Evolutionary conservation across 768 basidiomycete genomes (phyloP).

Genomic region (Hydnum rufescens): DNA sequence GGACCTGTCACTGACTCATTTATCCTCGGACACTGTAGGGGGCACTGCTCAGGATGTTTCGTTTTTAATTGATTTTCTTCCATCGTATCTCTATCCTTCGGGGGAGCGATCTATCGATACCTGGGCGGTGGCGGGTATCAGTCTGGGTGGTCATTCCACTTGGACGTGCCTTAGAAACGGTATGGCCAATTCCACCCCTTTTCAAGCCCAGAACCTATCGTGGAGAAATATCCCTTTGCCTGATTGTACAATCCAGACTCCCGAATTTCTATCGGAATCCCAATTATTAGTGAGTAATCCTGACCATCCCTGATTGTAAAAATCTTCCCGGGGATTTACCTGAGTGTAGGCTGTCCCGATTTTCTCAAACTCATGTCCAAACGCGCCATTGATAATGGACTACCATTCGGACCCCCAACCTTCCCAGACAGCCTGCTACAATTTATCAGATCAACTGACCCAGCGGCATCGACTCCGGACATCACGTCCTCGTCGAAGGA

Average conservation of each 20-base stretch:
- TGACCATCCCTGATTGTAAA: neutral
- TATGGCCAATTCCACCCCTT: slow-evolving; percentile 25
- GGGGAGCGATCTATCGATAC: slow-evolving; percentile 38
- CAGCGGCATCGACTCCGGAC: slow-evolving; percentile 26
- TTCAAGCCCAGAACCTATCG: neutral
- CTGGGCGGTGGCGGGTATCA: slow-evolving; percentile 59
- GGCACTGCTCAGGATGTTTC: slow-evolving; percentile 63
- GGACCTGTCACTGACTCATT: neutral
- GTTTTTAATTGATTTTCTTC: slow-evolving; percentile 63
- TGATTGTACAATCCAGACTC: slow-evolving; percentile 19
- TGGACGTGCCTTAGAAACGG: slow-evolving; percentile 48
- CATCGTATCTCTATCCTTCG: slow-evolving; percentile 49
- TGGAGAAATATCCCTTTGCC: neutral
- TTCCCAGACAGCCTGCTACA: slow-evolving; percentile 34
- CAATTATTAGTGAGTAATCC: slow-evolving; percentile 23
- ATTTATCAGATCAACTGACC: slow-evolving; percentile 24
- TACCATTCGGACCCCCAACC: slow-evolving; percentile 30
- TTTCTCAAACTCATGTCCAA: slow-evolving; percentile 33
- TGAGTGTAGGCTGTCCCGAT: slow-evolving; percentile 40
- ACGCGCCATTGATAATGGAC: slow-evolving; percentile 29
- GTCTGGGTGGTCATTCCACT: slow-evolving; percentile 68
- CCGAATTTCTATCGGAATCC: slow-evolving; percentile 25
- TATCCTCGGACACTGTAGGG: slow-evolving; percentile 5
- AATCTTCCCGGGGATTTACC: neutral
- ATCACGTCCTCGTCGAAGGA: slow-evolving; percentile 22